Evolutionary conservation across 495 filamentous ascomycete genomes (phyloP), one percentile per base, ranked within the genome.

Genomic region (Umbilicaria muhlenbergii): DNA sequence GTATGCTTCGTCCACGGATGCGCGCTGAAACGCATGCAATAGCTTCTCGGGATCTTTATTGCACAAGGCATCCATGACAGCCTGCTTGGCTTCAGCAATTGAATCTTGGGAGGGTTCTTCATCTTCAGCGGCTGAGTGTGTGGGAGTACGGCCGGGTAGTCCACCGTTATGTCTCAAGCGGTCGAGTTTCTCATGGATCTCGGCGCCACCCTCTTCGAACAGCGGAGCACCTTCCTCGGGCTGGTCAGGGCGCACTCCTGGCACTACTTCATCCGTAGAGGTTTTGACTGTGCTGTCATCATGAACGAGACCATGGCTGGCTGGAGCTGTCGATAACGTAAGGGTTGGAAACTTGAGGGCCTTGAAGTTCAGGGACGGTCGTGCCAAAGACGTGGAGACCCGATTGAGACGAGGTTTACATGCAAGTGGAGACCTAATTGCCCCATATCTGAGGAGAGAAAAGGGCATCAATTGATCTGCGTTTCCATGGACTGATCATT

Each of bases 1-100:
- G 21, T 59, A 51, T 11, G 47, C 33, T n/a, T 24, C 17, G 16
- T 61, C 49, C 11, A 50, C 31, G 3, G 39, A 38, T 14, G 38
- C 44, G 10, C 46, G 39, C 15, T 42, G 38, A 18, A 58, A 44
- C 11, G 43, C 44, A 36, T 42, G 36, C 32, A 59, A 36, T 11
- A 53, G 36, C 12, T 36, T 34, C 13, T 56, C 21, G 8, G 35
- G 48, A 11, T 58, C 48, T 33, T 38, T 32, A 6, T 31, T 11
- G 15, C 14, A 28, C 16, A 53, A 33, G 13, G 43, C 43, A 16
- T 43, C 37, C 38, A n/a, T 17, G 8, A 53, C 34, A 18, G 34
- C 40, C 13, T 38, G 18, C 14, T 35, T 36, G 17, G 43, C 42
- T 18, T 12, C 6, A 17, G 19, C 21, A 39, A 45, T 21, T 11